phyloP scores from a whole-genome alignment of 1,139 yeast genomes.

The Wickerhamiella pararugosa region DNA sequence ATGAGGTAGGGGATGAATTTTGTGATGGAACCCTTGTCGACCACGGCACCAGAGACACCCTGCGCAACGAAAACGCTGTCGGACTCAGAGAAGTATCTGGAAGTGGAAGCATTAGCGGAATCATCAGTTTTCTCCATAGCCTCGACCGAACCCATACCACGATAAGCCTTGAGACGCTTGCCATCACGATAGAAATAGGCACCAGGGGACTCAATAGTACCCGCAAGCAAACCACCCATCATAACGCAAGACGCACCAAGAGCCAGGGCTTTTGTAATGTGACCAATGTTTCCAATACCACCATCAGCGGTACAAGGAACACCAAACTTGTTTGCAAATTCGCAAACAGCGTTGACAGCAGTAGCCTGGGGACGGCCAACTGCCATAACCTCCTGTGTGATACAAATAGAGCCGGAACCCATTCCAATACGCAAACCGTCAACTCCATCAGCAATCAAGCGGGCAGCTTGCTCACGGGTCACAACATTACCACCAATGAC shows the following conservation, averaged over 20 bases:
- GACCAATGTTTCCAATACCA: slow-evolving; percentile 98
- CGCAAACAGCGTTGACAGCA: slow-evolving; percentile 77
- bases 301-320: slow-evolving; percentile 98
- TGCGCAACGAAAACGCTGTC: slow-evolving; percentile 96
- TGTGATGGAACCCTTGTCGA: slow-evolving; percentile 89
- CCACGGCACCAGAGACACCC: slow-evolving; percentile 96
- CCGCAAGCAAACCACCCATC: slow-evolving; percentile 99
- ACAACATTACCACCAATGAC: slow-evolving; percentile 98
- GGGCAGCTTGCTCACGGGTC: slow-evolving; percentile 97
- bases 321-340: slow-evolving; percentile 79
- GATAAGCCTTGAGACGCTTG: slow-evolving; percentile 88
- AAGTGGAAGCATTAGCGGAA: slow-evolving; percentile 92
- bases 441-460: slow-evolving; percentile 88
- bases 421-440: slow-evolving; percentile 98
- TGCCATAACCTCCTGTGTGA: slow-evolving; percentile 99
- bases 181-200: slow-evolving; percentile 96
- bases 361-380: slow-evolving; percentile 99
- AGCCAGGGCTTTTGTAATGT: slow-evolving; percentile 90
- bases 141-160: slow-evolving; percentile 99
- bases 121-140: slow-evolving; percentile 90
- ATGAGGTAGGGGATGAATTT: slow-evolving; percentile 88
- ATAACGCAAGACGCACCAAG: slow-evolving; percentile 94
- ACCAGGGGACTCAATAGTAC: slow-evolving; percentile 98
- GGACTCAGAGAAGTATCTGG: slow-evolving; percentile 92
- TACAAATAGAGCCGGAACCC: slow-evolving; percentile 99